Evolutionary conservation across 2,329 filamentous ascomycete genomes (phyloP), one percentile per base, ranked within the genome.

Genomic region (Grosmannia clavigera): DNA sequence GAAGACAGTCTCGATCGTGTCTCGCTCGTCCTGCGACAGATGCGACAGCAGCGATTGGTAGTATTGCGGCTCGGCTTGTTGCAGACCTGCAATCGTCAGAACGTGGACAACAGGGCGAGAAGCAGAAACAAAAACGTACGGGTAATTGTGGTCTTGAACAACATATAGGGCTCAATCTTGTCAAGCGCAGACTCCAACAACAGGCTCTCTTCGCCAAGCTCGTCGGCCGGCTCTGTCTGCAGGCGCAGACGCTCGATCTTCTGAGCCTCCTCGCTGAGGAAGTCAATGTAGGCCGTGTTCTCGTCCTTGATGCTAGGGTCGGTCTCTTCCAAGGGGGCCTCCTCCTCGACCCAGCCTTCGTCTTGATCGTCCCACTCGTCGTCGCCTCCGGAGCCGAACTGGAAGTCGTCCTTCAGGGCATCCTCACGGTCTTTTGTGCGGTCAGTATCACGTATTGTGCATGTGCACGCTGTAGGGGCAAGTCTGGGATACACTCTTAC

Each of bases 271-370:
- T 95, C 88, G 67, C 92, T 95, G 33, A 99, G 75, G 77, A 99
- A 99, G 66, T 97, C 92, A 55, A 99, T 82, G 71, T 99, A 99
- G 6, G 92, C 90, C 29, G 88, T 87, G 71, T 90, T 94, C 74
- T 97, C 92, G 67, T 96, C 92, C 69, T 91, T 88, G 67, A 33
- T 57, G n/a, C n/a, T 27, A 3, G 14, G 6, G 59, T 82, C 82
- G 64, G 90, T 88, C 33, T 83, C 82, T 31, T 81, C 81, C n/a
- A 43, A 3, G 55, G 83, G 83, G 64, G 83, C 81, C 61, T 87
- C 92, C 48, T 92, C 90, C 51, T 91, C 90, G 57, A 87, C 86
- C 76, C 88, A 90, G 57, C 95, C 90, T 16, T 92, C 90, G n/a
- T 85, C 84, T 5, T 25, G 35, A 14, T 91, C 89, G 55, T 87